Evolutionary conservation across 208 protist genomes (phyloP).

Genomic region (Histomonas meleagridis): DNA sequence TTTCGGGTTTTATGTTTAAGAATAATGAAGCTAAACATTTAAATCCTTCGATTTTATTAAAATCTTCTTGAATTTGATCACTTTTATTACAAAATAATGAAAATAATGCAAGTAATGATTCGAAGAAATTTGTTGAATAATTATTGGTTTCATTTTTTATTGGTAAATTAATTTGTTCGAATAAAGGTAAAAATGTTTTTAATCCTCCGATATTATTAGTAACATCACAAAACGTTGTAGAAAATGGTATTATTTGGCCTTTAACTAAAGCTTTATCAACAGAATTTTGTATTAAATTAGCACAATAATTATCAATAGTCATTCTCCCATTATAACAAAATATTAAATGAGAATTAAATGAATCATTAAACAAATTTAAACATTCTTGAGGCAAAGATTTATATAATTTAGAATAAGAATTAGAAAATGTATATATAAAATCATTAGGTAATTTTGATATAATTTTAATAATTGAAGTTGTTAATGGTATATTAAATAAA

Average conservation of each 20-base stretch:
- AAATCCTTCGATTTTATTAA: not conserved
- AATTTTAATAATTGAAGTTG: not conserved
- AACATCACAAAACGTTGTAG: not conserved
- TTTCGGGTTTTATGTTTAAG: not conserved
- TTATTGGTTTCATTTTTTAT: not conserved
- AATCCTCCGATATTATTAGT: constrained; percentile 1
- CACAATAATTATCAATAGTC: not conserved
- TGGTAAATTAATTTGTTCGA: not conserved
- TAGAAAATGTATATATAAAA: not conserved
- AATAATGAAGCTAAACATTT: not conserved
- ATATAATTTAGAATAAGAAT: not conserved
- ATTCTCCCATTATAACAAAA: constrained; percentile 24
- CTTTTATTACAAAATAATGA: not conserved
- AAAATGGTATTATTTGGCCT: constrained; percentile 21
- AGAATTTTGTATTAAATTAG: not conserved
- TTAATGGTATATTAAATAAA: not conserved
- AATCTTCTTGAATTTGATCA: not conserved
- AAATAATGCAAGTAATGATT: not conserved
- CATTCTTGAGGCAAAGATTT: not conserved
- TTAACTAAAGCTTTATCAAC: not conserved
- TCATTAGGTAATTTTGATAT: not conserved
- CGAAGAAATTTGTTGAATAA: not conserved
- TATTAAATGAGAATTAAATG: not conserved
- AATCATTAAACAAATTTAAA: not conserved
- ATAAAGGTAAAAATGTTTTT: not conserved